Evolutionary conservation across 108 stramenopile genomes (phyloP), one percentile per base, ranked within the genome.

Genomic region (Parmales sp.): DNA sequence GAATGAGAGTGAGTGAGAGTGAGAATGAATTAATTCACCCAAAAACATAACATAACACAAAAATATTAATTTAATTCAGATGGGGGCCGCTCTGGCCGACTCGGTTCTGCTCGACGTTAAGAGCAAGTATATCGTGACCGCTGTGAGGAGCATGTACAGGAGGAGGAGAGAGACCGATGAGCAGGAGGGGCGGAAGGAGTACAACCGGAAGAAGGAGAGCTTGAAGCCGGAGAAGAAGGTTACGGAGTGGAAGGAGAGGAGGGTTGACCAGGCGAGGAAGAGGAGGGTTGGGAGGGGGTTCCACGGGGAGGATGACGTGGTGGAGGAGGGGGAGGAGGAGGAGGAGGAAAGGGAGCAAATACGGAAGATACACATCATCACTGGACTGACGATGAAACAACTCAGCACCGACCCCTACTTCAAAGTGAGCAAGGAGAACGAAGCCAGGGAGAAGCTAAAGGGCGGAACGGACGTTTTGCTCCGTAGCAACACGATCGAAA

Each of bases 101-200:
- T 8, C 49, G 49, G 5, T 50, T 23, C 23, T 23, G 23, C 49
- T 50, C 49, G 9, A 6, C 49, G 9, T 5, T 50, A 3, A 34
- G 29, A 34, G 31, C 5, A 28, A 34, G 26, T 60, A 34, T 34
- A 60, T 28, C 26, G 54, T 60, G 31, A 60, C 54, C 31, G 54
- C 54, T 4, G 54, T 60, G 31, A 60, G 54, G 54, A 20, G n/a
- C 26, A 2, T 60, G 54, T 60, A 60, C 54, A 60, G 54, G 54
- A 60, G 54, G 31, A 60, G 54, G 54, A 23, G 31, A 31, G 54
- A 60, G 54, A 60, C 29, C 3, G 54, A 60, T 28, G 29, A 23
- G 31, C 13, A 3, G 11, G 54, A 60, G 7, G 31, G 36, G 54
- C 29, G 20, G 26, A 2, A 18, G 2, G 54, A 28, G 3, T 60